Base-by-base conservation (phyloP, 192 early-diverging fungal species). In the Coemansia pectinata region DNA sequence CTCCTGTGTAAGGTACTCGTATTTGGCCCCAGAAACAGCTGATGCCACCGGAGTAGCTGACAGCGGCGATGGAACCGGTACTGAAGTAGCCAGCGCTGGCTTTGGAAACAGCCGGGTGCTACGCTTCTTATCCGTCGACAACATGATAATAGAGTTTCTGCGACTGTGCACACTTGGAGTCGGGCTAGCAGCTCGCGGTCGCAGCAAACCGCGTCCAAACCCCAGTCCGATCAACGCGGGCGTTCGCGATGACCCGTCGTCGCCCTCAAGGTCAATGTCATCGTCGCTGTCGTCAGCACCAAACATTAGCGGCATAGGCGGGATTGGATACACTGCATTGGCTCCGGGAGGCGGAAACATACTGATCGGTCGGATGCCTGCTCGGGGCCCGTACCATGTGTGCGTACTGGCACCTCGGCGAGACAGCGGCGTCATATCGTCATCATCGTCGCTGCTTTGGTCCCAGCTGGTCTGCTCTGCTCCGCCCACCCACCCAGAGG, bases 221-320 rank as follows among this genome's bases (percentile, higher is more conserved):
- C 66, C 67, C 59, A 73, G 63, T 0, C 67, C 79, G 17, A 81
- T 55, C 31, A 69, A 50, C 15, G 80, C 80, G 0, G 75, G 80
- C 0, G 80, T 77, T 3, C 78, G 76, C 10, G 78, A 77, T 10
- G 83, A 85, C 4, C 83, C 86, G 29, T 90, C 90, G 45, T 90
- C 88, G 39, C 87, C 88, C 38, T 91, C 90, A 7, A 89, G 61
- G 50, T 89, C 85, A 40, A 87, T 90, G 34, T 85, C 88, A 55
- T 88, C 86, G 62, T 90, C 88, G 61, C 87, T 88, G 38, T 92
- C 88, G 38, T 76, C 74, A 31, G 70, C 79, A 23, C 77, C 77
- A 34, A 84, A 78, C 69, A 79, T 72, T 63, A 84, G 57, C 40
- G 82, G 82, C 67, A 84, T 68, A 3, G 82, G 77, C 23, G 82